A percentile compares a stretch with the other conserved stretches of the same genome.
Conservation (phyloP, 768 basidiomycete genomes). For the Multifurca ochricompacta region DNA sequence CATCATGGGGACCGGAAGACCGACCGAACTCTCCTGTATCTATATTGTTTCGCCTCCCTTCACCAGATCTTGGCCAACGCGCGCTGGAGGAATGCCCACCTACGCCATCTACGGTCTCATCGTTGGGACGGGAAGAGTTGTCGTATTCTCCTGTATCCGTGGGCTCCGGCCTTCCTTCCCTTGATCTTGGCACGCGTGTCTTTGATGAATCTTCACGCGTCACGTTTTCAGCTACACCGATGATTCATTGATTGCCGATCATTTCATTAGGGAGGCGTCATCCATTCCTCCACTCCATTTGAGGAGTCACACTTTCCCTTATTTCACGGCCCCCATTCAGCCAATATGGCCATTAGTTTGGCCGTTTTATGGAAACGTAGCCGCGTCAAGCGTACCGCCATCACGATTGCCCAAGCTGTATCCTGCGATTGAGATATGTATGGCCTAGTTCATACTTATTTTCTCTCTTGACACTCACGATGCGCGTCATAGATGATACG, state of each 20-base stretch:
- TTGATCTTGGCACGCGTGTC: background rate
- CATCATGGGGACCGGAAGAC: conserved; percentile 20
- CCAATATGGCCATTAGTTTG: conserved; percentile 18
- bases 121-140: conserved; percentile 34
- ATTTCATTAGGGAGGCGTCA: background rate
- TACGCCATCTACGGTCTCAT: conserved; percentile 42
- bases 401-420: conserved; percentile 14
- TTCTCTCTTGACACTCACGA: conserved; percentile 16
- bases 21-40: conserved; percentile 16
- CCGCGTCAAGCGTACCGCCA: background rate
- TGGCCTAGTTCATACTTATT: conserved; percentile 19
- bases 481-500: conserved; percentile 21
- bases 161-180: background rate
- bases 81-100: conserved; percentile 46
- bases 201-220: conserved; percentile 28
- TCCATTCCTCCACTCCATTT: background rate
- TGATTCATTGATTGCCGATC: background rate
- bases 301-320: conserved; percentile 3
- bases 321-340: background rate
- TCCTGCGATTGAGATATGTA: conserved; percentile 25
- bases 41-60: conserved; percentile 14
- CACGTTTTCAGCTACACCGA: too few species aligned
- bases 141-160: background rate
- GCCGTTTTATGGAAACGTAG: conserved; percentile 9
- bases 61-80: conserved; percentile 37